A percentile compares a stretch with the other conserved stretches of the same genome.
Evolutionary conservation across 2,329 filamentous ascomycete species (phyloP).

Genomic region (Zasmidium citrigriseum): DNA sequence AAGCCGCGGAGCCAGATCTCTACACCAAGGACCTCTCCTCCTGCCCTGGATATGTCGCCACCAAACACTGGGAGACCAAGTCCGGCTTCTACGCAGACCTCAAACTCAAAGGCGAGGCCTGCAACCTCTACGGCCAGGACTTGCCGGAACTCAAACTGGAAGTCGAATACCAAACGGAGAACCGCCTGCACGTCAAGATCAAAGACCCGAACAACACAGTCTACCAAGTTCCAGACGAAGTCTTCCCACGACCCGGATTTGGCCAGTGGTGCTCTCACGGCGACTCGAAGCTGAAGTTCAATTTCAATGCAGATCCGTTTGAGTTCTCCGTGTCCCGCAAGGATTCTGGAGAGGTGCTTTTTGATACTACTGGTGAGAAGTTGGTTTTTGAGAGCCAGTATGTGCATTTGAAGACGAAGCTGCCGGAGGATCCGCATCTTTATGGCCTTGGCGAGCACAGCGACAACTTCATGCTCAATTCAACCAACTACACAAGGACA

Average conservation of each 20-base stretch:
- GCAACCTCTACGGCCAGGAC: constrained; percentile 32
- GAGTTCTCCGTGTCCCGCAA: constrained; percentile 31
- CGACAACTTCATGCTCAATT: constrained; percentile 59
- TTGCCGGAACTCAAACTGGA: constrained; percentile 23
- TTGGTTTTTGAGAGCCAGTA: constrained; percentile 37
- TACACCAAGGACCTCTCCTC: no score
- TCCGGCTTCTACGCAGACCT: constrained; percentile 29
- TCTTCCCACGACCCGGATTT: constrained; percentile 62
- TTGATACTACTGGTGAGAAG: constrained; percentile 32
- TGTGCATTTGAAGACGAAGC: constrained; percentile 69
- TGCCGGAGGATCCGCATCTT: constrained; percentile 68
- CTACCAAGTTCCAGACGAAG: constrained; percentile 71
- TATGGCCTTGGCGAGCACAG: constrained; percentile 80
- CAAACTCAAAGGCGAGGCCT: constrained; percentile 27
- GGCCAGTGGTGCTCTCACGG: constrained; percentile 28
- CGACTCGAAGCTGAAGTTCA: constrained; percentile 29
- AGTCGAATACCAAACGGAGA: constrained; percentile 18
- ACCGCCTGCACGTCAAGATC: constrained; percentile 65
- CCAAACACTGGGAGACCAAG: constrained; percentile 23
- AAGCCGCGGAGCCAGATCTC: constrained; percentile 11
- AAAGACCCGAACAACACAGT: constrained; percentile 67
- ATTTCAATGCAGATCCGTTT: constrained; percentile 30
- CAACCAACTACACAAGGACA: constrained; percentile 68
- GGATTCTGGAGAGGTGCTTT: constrained; percentile 29
- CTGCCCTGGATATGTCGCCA: constrained; percentile 31